Conservation (phyloP, 768 basidiomycete genomes). For the Suillus subaureus region DNA sequence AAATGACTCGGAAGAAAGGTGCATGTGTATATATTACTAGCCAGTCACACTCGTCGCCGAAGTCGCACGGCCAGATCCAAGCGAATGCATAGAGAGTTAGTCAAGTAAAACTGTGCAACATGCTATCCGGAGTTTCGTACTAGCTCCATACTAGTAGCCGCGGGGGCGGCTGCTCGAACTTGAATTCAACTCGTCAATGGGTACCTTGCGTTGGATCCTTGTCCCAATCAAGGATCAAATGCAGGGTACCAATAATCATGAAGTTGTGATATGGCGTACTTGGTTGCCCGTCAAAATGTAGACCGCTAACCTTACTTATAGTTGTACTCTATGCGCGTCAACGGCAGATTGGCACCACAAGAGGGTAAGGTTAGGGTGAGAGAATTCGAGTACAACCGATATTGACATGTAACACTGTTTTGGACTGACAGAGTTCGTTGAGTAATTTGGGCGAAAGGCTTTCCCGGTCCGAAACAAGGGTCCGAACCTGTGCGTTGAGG, state of each 20-base stretch:
- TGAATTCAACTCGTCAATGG: not conserved
- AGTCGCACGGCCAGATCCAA: not conserved
- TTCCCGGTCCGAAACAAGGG: too few relatives aligned
- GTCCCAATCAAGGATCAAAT: not conserved
- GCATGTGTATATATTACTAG: not conserved
- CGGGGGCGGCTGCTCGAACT: not conserved
- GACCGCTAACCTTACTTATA: not conserved
- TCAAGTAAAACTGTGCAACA: not conserved
- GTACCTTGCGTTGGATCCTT: not conserved
- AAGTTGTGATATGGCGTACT: not conserved
- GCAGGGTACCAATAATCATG: not conserved
- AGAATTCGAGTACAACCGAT: too few relatives aligned
- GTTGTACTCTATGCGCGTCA: too few relatives aligned
- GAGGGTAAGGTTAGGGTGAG: too few relatives aligned
- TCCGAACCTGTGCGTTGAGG: too few relatives aligned
- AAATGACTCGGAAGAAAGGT: not conserved
- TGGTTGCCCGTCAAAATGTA: not conserved
- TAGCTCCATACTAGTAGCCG: not conserved
- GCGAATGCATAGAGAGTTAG: not conserved
- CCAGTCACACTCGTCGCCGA: not conserved
- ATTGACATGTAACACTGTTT: too few relatives aligned
- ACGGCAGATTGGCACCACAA: too few relatives aligned
- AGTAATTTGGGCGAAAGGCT: too few relatives aligned
- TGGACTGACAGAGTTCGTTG: too few relatives aligned
- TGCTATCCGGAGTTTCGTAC: not conserved